Base-by-base conservation (phyloP, 169 alveolate genomes). In the Plasmodium reichenowi region DNA sequence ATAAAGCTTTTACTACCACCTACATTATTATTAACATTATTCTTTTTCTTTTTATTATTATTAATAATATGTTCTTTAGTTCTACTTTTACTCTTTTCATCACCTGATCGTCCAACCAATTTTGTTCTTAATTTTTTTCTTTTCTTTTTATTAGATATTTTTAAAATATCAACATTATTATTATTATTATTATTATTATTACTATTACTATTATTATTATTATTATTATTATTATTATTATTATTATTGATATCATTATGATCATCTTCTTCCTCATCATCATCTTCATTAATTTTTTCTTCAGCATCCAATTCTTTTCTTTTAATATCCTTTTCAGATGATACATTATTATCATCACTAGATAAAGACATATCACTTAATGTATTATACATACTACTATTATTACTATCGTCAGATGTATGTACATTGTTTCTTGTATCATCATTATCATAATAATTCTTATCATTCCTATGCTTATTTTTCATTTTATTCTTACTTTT, bases 281-380 rank as follows among this genome's bases (percentile, higher is more conserved):
- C 76, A 50, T 78, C 75, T 17, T 72, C 85, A 52, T 78, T 72
- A 72, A 83, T 71, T 83, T 83, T 83, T 38, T 83, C 91, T 54
- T 83, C 86, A 0, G 86, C 91, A 70, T 70, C 56, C 9, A 83
- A 45, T 83, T 83, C 91, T 8, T 83, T 83, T 63, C 71, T 83
- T 47, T 83, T 83, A 52, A 56, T 83, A 56, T 71, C 91, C 13
- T 68, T 71, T 70, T 83, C 91, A 12, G 91, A 83, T 43, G 91
- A 83, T n/a, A 83, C 52, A 45, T 83, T 52, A 72, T 83, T 83
- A 24, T 73, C 60, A 20, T 83, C 91, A 72, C 15, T 43, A 4
- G 83, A 83, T 2, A 86, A 83, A 2, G 86, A 68, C 4, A 32
- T 62, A 3, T 83, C 47, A 22, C 74, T 38, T 1, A 74, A 24